phyloP scores from a whole-genome alignment of 2,329 filamentous ascomycete genomes.

The Curvularia verruculosa region DNA sequence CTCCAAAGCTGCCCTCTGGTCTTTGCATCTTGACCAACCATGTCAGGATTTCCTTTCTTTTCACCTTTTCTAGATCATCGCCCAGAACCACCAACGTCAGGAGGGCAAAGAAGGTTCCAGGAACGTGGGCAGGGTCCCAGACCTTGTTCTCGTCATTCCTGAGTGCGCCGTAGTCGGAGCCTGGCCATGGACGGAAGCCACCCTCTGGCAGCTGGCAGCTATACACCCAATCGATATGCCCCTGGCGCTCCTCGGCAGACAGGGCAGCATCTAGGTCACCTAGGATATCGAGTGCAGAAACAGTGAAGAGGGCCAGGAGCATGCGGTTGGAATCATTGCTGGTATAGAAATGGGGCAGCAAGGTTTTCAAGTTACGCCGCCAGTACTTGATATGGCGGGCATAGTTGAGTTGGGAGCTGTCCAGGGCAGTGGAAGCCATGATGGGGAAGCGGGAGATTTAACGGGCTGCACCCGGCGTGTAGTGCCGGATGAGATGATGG shows the following conservation, averaged over 20 bases:
- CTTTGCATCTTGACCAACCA: constrained; percentile 83
- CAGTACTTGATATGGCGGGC: constrained; percentile 82
- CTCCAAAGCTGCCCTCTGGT: constrained; percentile 87
- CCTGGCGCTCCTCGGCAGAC: constrained; percentile 59
- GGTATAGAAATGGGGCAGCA: constrained; percentile 83
- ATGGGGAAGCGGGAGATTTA: constrained; percentile 10
- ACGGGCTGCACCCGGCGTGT: constrained; percentile 11
- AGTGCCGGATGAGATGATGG: constrained; percentile 13
- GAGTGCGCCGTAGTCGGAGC: constrained; percentile 61
- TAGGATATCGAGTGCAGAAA: constrained; percentile 84
- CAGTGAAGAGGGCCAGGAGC: constrained; percentile 85
- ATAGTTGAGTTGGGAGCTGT: constrained; percentile 41
- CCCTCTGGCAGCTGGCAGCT: constrained; percentile 82
- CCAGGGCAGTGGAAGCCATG: constrained; percentile 28
- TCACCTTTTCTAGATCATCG: constrained; percentile 67
- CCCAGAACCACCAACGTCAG: constrained; percentile 71
- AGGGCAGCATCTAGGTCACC: constrained; percentile 64
- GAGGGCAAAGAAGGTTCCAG: constrained; percentile 88
- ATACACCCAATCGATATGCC: constrained; percentile 78
- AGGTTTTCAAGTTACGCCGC: constrained; percentile 81
- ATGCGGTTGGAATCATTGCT: constrained; percentile 89
- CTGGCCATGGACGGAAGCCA: constrained; percentile 87
- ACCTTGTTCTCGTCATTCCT: constrained; percentile 59
- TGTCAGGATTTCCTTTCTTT: constrained; percentile 67
- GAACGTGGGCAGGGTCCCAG: constrained; percentile 81